Evolutionary conservation across 176 grass and related monocot species (phyloP).

Genomic region (Carex kokanica): DNA sequence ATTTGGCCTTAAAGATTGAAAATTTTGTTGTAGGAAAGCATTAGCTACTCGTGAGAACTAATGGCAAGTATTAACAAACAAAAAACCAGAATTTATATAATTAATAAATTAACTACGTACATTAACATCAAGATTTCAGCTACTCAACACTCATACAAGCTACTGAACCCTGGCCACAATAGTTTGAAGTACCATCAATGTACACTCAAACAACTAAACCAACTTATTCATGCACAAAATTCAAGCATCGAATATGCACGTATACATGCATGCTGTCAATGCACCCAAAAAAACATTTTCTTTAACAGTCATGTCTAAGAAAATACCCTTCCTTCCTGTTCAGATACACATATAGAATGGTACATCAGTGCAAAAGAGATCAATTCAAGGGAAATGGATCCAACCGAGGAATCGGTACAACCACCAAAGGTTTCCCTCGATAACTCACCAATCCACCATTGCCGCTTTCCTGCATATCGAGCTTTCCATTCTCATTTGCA

Average conservation of each 20-base stretch:
- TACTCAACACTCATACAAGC: not conserved
- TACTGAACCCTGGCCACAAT: not conserved
- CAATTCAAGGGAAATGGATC: constrained; percentile 19
- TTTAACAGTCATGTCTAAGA: too few relatives aligned
- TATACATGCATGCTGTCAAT: not conserved
- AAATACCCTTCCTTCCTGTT: too few relatives aligned
- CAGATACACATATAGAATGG: too few relatives aligned
- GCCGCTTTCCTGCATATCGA: constrained; percentile 67
- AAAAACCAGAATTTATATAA: too few relatives aligned
- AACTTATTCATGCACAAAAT: not conserved
- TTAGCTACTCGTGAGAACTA: too few relatives aligned
- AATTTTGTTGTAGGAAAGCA: too few relatives aligned
- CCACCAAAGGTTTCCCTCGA: not conserved
- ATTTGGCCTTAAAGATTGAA: too few relatives aligned
- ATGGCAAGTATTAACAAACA: too few relatives aligned
- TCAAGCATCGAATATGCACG: not conserved
- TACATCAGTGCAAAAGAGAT: too few relatives aligned
- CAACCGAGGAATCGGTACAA: constrained; percentile 11
- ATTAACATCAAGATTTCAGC: not conserved
- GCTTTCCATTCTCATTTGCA: constrained; percentile 25
- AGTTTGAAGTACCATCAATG: not conserved
- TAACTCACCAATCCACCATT: constrained; percentile 15
- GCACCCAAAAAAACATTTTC: too few relatives aligned
- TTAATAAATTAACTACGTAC: too few relatives aligned
- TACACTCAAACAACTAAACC: not conserved